Evolutionary conservation across 106 monocot genomes (phyloP), one percentile per base, ranked within the genome.

Genomic region (Dactylorhiza incarnata): DNA sequence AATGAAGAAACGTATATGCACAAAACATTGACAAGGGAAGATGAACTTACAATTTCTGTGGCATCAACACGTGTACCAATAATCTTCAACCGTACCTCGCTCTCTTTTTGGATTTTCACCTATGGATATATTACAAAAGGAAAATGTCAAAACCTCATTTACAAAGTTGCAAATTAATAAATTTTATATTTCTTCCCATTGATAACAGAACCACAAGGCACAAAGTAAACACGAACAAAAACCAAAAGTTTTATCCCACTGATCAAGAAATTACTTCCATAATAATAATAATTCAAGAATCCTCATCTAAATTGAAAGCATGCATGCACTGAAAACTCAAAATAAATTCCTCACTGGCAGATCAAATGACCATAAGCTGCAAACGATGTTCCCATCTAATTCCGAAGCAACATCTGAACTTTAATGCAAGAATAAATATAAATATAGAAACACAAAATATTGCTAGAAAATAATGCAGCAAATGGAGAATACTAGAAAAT

Each of bases 31-130:
- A 16, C 24, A 29, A 19, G 14, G 51, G 11, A 72, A 26, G 47
- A 67, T 49, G 51, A 7, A 79, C 92, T 73, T 90, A 95, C 95
- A 82, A 97, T 97, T 87, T 97, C 96, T 67, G 93, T 93, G 50
- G 96, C 96, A 89, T 97, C 96, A 79, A 97, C 96, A 75, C 96
- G 96, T 47, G 93, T 91, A 5, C 96, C 96, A 63, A 97, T 97
- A 66, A 97, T 91, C 84, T 97, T 97, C 56, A 97, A 77, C n/a
- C 93, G 90, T 25, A 97, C 96, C 76, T 97, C 96, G 77, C 96
- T 89, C n/a, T 96, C 96, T 73, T 93, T 96, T 73, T 96, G 96
- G 76, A 96, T 96, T 83, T 93, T 93, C 15, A 95, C 92, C 95
- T 95, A 80, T 44, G 56, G 55, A 80, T 29, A 45, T 45, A 69